phyloP scores from a whole-genome alignment of 2,329 filamentous ascomycete genomes.

The Dothideomycetes sp. region DNA sequence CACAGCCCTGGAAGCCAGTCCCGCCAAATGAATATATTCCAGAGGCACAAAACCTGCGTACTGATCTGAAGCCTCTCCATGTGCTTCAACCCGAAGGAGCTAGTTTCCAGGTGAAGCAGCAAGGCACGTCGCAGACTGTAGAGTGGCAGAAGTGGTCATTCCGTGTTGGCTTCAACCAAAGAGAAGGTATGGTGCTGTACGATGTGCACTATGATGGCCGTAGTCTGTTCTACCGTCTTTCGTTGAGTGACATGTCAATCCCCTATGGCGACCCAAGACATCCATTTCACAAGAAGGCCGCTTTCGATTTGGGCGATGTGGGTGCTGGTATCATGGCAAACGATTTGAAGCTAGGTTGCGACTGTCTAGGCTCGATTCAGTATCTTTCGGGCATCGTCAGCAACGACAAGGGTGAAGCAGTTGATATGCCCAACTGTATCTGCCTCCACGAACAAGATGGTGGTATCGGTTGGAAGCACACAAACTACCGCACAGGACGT shows the following conservation, averaged over 20 bases:
- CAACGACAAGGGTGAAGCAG: conserved; percentile 50
- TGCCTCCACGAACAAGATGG: conserved; percentile 64
- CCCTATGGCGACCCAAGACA: conserved; percentile 55
- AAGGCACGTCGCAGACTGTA: conserved; percentile 46
- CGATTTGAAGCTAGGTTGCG: conserved; percentile 59
- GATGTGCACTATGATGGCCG: conserved; percentile 46
- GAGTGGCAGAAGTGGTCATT: conserved; percentile 60
- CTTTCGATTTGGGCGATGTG: conserved; percentile 61
- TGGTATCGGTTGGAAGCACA: conserved; percentile 63
- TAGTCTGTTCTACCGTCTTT: conserved; percentile 58
- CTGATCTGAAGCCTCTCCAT: conserved; percentile 55
- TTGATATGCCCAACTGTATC: conserved; percentile 55
- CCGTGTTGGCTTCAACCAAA: conserved; percentile 52
- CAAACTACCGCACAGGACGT: conserved; percentile 57
- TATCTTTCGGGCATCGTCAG: conserved; percentile 53
- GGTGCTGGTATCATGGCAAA: conserved; percentile 60
- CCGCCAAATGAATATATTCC: conserved; percentile 58
- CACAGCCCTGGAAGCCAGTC: conserved; percentile 49
- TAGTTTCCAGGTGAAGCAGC: conserved; percentile 47
- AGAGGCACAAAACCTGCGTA: conserved; percentile 51
- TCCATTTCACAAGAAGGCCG: conserved; percentile 60
- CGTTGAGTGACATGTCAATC: conserved; percentile 59
- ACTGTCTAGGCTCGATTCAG: conserved; percentile 61
- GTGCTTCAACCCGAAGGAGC: conserved; percentile 57
- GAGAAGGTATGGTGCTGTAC: conserved; percentile 60